phyloP scores from a whole-genome alignment of 768 basidiomycete species.

The Tephrocybe rancida region DNA sequence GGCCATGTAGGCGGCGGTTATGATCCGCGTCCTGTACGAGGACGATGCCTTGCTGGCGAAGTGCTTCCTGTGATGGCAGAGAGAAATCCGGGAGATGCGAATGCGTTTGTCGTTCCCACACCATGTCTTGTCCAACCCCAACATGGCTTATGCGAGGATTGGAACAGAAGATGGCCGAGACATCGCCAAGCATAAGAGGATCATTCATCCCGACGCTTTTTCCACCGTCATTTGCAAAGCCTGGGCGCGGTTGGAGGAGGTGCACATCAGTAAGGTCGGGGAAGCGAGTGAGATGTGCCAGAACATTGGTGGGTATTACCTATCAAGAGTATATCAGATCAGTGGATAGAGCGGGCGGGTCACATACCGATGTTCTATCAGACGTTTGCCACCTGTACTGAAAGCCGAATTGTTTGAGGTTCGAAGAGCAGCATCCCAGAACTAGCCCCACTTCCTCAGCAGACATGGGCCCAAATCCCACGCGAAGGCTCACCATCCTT shows the following conservation, averaged over 20 bases:
- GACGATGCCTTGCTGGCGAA: neutral
- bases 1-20: neutral
- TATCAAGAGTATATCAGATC: no score
- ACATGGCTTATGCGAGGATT: conserved; percentile 17
- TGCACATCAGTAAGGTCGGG: conserved; percentile 22
- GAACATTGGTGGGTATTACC: conserved; percentile 17
- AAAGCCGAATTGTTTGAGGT: neutral
- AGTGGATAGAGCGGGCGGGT: no score
- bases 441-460: neutral
- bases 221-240: conserved; percentile 6
- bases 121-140: conserved; percentile 16
- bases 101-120: conserved; percentile 18
- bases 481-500: neutral
- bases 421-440: neutral
- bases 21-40: neutral
- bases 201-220: conserved; percentile 1
- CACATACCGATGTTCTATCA: conserved; percentile 7
- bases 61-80: neutral
- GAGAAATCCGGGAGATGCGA: neutral
- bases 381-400: conserved; percentile 12
- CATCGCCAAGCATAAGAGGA: conserved; percentile 12
- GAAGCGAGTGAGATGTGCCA: conserved; percentile 12
- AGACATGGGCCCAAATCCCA: neutral
- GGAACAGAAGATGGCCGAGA: conserved; percentile 17
- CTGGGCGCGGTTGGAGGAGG: conserved; percentile 23